Conservation (phyloP, 2,329 filamentous ascomycete genomes). For the Neopestalotiopsis sp. region DNA sequence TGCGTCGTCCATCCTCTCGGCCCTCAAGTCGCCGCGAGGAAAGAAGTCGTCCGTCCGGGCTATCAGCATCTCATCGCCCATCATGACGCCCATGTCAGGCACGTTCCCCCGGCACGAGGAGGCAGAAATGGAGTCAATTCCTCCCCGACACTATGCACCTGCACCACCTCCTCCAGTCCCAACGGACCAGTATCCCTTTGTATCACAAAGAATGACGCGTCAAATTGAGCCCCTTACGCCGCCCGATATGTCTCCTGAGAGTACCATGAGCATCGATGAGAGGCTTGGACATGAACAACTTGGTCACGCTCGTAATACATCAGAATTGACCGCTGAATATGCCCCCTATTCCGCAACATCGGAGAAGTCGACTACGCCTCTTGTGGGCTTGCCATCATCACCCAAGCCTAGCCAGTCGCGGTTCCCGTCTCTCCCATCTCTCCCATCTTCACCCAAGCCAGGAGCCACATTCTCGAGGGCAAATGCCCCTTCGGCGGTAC, state of each 20-base stretch:
- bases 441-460: slow-evolving; percentile 42
- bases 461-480: slow-evolving; percentile 40
- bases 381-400: slow-evolving; percentile 56
- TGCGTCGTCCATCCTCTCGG: slow-evolving; percentile 63
- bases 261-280: slow-evolving; percentile 61
- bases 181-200: slow-evolving; percentile 47
- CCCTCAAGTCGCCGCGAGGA: slow-evolving; percentile 64
- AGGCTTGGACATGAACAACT: slow-evolving; percentile 52
- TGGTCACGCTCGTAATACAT: slow-evolving; percentile 41
- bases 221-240: slow-evolving; percentile 50
- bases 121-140: slow-evolving; percentile 62
- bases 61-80: slow-evolving; percentile 67
- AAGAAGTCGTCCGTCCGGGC: slow-evolving; percentile 50
- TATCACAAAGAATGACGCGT: slow-evolving; percentile 34
- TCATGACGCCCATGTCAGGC: slow-evolving; percentile 66
- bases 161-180: slow-evolving; percentile 62
- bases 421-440: slow-evolving; percentile 39
- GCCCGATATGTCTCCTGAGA: slow-evolving; percentile 51
- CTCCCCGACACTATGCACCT: slow-evolving; percentile 63
- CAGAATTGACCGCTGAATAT: slow-evolving; percentile 44
- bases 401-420: slow-evolving; percentile 43
- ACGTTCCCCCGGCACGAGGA: slow-evolving; percentile 61
- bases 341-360: slow-evolving; percentile 59
- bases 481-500: slow-evolving; percentile 59
- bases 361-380: slow-evolving; percentile 53